These are phyloP conservation scores for Aspergillus udagawae DNA, from an alignment of 2,329 filamentous ascomycete species.

Conservation along the genomic window DNA sequence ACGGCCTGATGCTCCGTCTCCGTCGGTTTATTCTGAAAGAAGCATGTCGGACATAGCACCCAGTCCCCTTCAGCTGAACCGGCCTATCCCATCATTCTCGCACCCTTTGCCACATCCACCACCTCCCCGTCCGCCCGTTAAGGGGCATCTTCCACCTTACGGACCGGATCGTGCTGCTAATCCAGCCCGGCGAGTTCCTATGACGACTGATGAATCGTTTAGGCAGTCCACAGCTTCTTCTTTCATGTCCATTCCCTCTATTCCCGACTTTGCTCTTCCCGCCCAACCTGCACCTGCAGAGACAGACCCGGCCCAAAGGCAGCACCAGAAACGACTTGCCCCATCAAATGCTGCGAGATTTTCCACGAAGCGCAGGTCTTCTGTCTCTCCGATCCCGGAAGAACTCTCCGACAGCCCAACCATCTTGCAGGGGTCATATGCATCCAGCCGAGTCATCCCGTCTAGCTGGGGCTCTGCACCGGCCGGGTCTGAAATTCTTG, in stretches of 20 bases:
- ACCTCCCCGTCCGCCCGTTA: conserved; percentile 14
- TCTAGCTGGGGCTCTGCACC: conserved; percentile 57
- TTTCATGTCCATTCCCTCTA: conserved; percentile 21
- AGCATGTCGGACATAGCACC: conserved; percentile 23
- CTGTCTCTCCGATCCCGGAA: conserved; percentile 72
- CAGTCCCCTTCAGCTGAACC: conserved; percentile 19
- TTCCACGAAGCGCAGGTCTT: conserved; percentile 59
- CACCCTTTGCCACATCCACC: conserved; percentile 20
- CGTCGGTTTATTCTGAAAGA: conserved; percentile 33
- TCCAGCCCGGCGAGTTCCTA: conserved; percentile 23
- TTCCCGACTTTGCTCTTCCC: conserved; percentile 25
- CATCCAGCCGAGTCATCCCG: conserved; percentile 68
- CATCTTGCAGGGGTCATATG: conserved; percentile 56
- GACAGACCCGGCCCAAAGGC: conserved; percentile 20
- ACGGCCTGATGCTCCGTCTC: conserved; percentile 37
- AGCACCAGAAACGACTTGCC: conserved; percentile 27
- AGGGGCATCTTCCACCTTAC: conserved; percentile 11
- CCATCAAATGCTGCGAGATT: conserved; percentile 23
- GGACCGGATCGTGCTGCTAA: conserved; percentile 21
- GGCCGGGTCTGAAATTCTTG: conserved; percentile 47
- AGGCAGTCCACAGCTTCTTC: conserved; percentile 25
- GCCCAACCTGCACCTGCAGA: conserved; percentile 19
- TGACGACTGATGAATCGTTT: conserved; percentile 26
- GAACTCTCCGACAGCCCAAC: conserved; percentile 56
- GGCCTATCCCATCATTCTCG: conserved; percentile 25